Evolutionary conservation across 805 yeast genomes (phyloP).

Genomic region (Saturnispora dispora): DNA sequence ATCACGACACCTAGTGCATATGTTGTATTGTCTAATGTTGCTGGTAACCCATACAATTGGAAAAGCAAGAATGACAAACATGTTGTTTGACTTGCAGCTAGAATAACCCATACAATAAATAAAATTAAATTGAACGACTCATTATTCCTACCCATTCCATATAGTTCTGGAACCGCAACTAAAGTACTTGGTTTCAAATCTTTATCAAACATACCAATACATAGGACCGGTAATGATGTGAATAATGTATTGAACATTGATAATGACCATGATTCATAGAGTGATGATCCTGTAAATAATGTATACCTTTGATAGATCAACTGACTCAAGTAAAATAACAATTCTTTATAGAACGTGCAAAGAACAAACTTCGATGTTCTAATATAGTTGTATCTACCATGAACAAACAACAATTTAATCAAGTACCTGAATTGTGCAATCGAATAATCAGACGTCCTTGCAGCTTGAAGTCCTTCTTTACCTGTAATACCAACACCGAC

Average conservation of each 20-base stretch:
- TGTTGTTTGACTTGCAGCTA: slow-evolving; percentile 67
- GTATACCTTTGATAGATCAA: slow-evolving; percentile 79
- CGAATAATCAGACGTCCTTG: slow-evolving; percentile 88
- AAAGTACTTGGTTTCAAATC: slow-evolving; percentile 84
- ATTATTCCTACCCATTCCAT: slow-evolving; percentile 64
- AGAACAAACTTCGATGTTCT: slow-evolving; percentile 87
- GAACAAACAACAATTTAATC: slow-evolving; percentile 76
- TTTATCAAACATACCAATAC: slow-evolving; percentile 91
- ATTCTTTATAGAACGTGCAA: slow-evolving; percentile 91
- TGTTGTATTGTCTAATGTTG: slow-evolving; percentile 63
- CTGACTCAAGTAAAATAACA: slow-evolving; percentile 83
- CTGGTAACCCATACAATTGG: slow-evolving; percentile 61
- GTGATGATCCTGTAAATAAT: slow-evolving; percentile 83
- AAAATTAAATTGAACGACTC: slow-evolving; percentile 63
- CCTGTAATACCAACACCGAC: slow-evolving; percentile 98
- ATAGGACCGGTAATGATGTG: slow-evolving; percentile 84
- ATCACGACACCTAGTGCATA: slow-evolving; percentile 75
- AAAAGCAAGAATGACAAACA: slow-evolving; percentile 59
- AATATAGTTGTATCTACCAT: slow-evolving; percentile 92
- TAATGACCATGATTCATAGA: slow-evolving; percentile 92
- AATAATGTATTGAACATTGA: slow-evolving; percentile 96
- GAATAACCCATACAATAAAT: slow-evolving; percentile 68
- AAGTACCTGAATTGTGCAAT: slow-evolving; percentile 89
- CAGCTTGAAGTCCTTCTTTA: slow-evolving; percentile 94
- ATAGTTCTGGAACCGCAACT: slow-evolving; percentile 85